Evolutionary conservation across 2,329 filamentous ascomycete genomes (phyloP).

Genomic region (Thielaviopsis cerberus): DNA sequence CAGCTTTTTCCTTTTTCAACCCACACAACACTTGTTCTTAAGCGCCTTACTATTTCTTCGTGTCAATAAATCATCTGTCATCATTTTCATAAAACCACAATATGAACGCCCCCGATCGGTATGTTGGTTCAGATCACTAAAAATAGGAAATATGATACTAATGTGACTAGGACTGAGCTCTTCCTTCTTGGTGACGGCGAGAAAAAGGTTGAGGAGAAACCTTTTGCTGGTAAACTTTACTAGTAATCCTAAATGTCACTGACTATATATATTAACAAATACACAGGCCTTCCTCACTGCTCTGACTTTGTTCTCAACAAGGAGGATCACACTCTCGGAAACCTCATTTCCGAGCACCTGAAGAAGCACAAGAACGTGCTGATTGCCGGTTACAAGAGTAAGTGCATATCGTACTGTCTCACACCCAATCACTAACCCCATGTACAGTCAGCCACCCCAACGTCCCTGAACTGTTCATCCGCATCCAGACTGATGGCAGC

Average conservation of each 20-base stretch:
- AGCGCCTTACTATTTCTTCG: no score
- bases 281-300: conserved; percentile 75
- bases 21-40: no score
- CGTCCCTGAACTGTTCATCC: conserved; percentile 45
- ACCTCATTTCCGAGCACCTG: conserved; percentile 71
- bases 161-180: conserved; percentile 58
- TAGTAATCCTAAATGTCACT: not conserved
- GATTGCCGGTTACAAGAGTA: conserved; percentile 84
- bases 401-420: conserved; percentile 14
- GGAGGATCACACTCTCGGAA: conserved; percentile 90
- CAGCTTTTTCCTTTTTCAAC: no score
- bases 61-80: no score
- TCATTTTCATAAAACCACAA: not conserved
- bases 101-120: conserved; percentile 42
- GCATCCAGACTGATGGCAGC: conserved; percentile 78
- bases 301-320: conserved; percentile 90
- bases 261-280: not conserved
- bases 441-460: conserved; percentile 37
- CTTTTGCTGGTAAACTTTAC: conserved; percentile 55
- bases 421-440: conserved; percentile 6
- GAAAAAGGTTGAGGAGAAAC: conserved; percentile 79
- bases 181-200: conserved; percentile 76
- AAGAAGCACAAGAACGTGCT: conserved; percentile 67
- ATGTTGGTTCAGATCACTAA: conserved; percentile 19
- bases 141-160: not conserved